These are phyloP conservation scores for Pythium angustatum DNA, from an alignment of 352 stramenopile genomes.

Conservation along the genomic window DNA sequence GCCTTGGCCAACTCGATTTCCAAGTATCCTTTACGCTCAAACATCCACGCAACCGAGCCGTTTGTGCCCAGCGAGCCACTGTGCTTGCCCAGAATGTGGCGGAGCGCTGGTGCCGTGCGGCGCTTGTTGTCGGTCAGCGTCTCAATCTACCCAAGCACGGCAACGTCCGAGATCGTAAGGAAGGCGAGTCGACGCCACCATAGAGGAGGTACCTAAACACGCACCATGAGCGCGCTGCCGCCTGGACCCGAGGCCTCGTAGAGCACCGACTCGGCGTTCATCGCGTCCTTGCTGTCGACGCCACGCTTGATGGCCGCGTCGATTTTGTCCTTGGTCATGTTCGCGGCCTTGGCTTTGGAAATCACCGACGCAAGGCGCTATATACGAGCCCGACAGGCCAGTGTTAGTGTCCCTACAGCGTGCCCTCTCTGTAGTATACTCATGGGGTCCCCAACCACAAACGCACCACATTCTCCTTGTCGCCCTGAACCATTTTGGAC, in stretches of 20 bases:
- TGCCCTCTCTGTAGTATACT: no score
- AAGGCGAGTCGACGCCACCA: no score
- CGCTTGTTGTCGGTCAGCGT: slow-evolving; percentile 85
- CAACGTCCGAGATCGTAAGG: no score
- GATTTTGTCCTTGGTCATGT: slow-evolving; percentile 86
- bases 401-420: no score
- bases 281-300: slow-evolving; percentile 75
- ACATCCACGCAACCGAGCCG: slow-evolving; percentile 84
- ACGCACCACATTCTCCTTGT: slow-evolving; percentile 73
- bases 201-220: no score
- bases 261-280: slow-evolving; percentile 72
- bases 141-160: slow-evolving; percentile 85
- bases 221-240: slow-evolving; percentile 73
- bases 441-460: no score
- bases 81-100: slow-evolving; percentile 75
- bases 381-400: no score
- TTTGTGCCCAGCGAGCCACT: slow-evolving; percentile 67
- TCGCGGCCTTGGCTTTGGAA: slow-evolving; percentile 76
- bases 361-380: slow-evolving; percentile 53
- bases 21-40: slow-evolving; percentile 82
- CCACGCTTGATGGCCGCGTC: slow-evolving; percentile 82
- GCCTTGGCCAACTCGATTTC: slow-evolving; percentile 53
- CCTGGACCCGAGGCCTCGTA: slow-evolving; percentile 75
- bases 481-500: slow-evolving; percentile 67
- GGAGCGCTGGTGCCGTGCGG: slow-evolving; percentile 75